A percentile compares a stretch with the other conserved stretches of the same genome.
phyloP scores from a whole-genome alignment of 495 filamentous ascomycete species.

The Schizothecium vesticola region DNA sequence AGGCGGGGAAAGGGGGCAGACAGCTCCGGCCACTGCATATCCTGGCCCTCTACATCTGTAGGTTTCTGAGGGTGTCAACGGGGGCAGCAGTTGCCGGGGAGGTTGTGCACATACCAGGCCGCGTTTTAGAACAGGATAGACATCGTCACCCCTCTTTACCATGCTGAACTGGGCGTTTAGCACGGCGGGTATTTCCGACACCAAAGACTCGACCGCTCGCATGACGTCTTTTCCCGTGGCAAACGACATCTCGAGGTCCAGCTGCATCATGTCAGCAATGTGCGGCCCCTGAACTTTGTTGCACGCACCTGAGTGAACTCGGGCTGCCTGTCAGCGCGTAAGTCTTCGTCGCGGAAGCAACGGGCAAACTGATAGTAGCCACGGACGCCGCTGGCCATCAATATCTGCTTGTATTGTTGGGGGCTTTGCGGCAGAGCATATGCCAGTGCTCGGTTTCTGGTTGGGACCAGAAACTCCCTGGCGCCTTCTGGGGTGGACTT shows the following conservation, averaged over 20 bases:
- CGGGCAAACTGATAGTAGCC: constrained; percentile 88
- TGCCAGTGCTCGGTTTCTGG: constrained; percentile 60
- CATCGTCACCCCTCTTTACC: constrained; percentile 11
- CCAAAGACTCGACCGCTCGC: constrained; percentile 56
- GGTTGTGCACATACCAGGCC: neutral
- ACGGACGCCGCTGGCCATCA: constrained; percentile 83
- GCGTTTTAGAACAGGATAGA: constrained; percentile 25
- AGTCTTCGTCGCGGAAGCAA: constrained; percentile 94
- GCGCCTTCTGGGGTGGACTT: constrained; percentile 97
- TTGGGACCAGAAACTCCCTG: constrained; percentile 91
- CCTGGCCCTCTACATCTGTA: neutral
- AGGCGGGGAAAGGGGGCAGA: constrained; percentile 35
- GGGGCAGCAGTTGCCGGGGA: neutral
- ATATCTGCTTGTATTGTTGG: constrained; percentile 97
- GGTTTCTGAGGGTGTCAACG: constrained; percentile 1
- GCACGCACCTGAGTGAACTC: constrained; percentile 83
- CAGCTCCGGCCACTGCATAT: constrained; percentile 11
- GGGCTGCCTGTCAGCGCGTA: constrained; percentile 87
- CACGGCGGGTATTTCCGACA: constrained; percentile 52
- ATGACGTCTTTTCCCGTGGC: constrained; percentile 70
- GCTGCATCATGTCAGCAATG: constrained; percentile 38
- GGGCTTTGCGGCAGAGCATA: constrained; percentile 95
- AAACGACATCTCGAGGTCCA: constrained; percentile 92
- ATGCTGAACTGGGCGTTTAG: constrained; percentile 36
- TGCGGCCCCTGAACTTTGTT: neutral